These are phyloP conservation scores for Wickerhamiella brachini DNA, from an alignment of 805 yeast genomes.

Conservation along the genomic window DNA sequence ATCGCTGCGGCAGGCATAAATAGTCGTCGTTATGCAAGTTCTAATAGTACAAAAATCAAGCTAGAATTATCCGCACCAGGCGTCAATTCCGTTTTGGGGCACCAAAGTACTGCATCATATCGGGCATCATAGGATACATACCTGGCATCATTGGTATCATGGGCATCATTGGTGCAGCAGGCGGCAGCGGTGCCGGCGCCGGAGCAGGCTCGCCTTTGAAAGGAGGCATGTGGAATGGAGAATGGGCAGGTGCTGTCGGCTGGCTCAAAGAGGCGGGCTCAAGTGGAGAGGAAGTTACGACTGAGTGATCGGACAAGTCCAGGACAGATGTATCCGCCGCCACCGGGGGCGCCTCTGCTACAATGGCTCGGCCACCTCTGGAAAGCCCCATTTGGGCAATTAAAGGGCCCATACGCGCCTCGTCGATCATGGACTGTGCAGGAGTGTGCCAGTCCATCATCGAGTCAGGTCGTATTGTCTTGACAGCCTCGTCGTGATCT, in stretches of 20 bases:
- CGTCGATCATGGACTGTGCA: slow-evolving; percentile 10
- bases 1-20: no score
- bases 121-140: slow-evolving; percentile 2
- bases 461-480: slow-evolving; percentile 4
- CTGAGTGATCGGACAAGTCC: neutral
- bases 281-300: neutral
- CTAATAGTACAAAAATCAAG: neutral
- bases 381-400: slow-evolving; percentile 16
- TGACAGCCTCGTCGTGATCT: slow-evolving; percentile 14
- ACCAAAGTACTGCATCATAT: neutral
- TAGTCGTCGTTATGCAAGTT: neutral
- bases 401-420: slow-evolving; percentile 8
- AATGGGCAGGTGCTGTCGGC: neutral
- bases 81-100: neutral
- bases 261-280: neutral
- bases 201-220: neutral
- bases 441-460: slow-evolving; percentile 17
- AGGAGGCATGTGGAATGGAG: neutral
- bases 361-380: slow-evolving; percentile 17
- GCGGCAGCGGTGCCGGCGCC: neutral
- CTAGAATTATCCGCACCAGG: neutral
- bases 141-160: slow-evolving; percentile 6
- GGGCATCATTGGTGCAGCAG: neutral
- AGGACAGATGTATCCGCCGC: neutral
- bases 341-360: neutral